Evolutionary conservation across 2,329 filamentous ascomycete species (phyloP).

Genomic region (Drechslerella coelobrocha): DNA sequence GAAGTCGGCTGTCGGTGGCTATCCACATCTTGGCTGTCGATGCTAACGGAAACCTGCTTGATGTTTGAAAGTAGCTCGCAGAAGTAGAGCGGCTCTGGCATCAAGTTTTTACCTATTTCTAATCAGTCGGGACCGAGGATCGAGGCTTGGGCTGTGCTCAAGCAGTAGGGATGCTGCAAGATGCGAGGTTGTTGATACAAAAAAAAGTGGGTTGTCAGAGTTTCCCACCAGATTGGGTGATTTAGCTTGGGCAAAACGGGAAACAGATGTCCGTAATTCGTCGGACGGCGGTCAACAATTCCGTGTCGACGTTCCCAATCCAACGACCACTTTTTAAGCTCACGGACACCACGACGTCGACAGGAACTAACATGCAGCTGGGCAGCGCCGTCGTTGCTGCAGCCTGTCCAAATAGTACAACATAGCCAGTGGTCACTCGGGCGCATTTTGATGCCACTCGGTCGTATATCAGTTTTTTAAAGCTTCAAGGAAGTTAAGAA

Average conservation of each 20-base stretch:
- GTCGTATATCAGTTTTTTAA: background rate
- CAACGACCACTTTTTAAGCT: conserved; percentile 7
- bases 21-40: conserved; percentile 58
- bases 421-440: background rate
- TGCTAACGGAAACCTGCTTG: conserved; percentile 68
- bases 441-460: background rate
- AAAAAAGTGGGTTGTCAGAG: background rate
- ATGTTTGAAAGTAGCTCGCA: conserved; percentile 70
- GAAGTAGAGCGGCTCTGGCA: conserved; percentile 49
- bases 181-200: background rate
- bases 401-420: background rate
- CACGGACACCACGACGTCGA: background rate
- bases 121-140: conserved; percentile 2
- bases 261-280: background rate
- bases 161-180: conserved; percentile 2
- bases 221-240: conserved; percentile 6
- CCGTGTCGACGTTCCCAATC: conserved; percentile 33
- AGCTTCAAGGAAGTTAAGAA: background rate
- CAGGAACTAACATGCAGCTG: background rate
- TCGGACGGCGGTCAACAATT: conserved; percentile 22
- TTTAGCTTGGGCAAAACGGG: conserved; percentile 14
- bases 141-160: conserved; percentile 11
- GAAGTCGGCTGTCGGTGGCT: conserved; percentile 55
- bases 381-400: background rate
- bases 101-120: conserved; percentile 22